Evolutionary conservation across 2,329 filamentous ascomycete genomes (phyloP).

Genomic region (Peltaster fructicola): DNA sequence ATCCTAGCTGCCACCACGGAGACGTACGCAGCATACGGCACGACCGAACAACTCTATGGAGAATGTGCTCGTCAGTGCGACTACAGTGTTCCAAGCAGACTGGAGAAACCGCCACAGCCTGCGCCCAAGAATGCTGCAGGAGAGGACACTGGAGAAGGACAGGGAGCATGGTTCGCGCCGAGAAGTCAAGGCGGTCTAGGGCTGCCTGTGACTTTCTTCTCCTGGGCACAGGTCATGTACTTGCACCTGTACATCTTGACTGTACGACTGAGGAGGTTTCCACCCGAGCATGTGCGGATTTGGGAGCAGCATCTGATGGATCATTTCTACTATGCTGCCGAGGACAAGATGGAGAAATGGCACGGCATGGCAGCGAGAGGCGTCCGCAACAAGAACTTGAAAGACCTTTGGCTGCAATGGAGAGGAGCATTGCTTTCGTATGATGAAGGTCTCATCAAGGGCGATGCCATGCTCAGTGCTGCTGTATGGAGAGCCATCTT

Average conservation of each 20-base stretch:
- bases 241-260: conserved; percentile 88
- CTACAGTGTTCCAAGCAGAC: conserved; percentile 55
- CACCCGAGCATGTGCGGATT: conserved; percentile 46
- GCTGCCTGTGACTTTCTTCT: conserved; percentile 74
- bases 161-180: conserved; percentile 62
- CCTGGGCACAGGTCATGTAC: conserved; percentile 92
- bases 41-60: conserved; percentile 63
- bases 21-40: conserved; percentile 63
- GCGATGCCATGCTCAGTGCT: conserved; percentile 58
- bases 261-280: conserved; percentile 64
- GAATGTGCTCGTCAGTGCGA: conserved; percentile 54
- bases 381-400: conserved; percentile 45
- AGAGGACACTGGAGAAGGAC: conserved; percentile 62
- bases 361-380: conserved; percentile 46
- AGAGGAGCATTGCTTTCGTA: conserved; percentile 70
- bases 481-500: conserved; percentile 91
- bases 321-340: conserved; percentile 84
- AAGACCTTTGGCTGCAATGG: conserved; percentile 90
- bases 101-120: conserved; percentile 42
- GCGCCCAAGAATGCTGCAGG: conserved; percentile 58
- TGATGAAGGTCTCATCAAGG: conserved; percentile 62
- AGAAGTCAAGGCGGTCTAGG: conserved; percentile 31
- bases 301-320: conserved; percentile 88
- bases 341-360: conserved; percentile 64
- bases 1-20: conserved; percentile 32